Percentiles rank a stretch among this genome's conserved stretches.
These are phyloP conservation scores for Hygrophorus pudorinus DNA, from an alignment of 768 basidiomycete genomes.

Conservation along the genomic window DNA sequence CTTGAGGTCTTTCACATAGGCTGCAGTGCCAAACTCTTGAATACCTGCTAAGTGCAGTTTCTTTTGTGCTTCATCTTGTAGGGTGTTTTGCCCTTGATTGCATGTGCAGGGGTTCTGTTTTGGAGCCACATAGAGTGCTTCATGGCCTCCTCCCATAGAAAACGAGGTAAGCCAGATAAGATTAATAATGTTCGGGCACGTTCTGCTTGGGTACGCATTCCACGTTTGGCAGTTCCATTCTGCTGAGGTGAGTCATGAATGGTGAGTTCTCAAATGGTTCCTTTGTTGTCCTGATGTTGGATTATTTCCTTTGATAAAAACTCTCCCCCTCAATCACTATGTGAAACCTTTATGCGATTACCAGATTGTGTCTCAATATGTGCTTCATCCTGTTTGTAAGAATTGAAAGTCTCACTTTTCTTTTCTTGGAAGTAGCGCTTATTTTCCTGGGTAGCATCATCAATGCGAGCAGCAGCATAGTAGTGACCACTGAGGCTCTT, in stretches of 20 bases:
- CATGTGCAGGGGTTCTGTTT: conserved; percentile 22
- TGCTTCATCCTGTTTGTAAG: conserved; percentile 17
- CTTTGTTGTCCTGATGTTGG: conserved; percentile 14
- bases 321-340: conserved; percentile 25
- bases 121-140: conserved; percentile 22
- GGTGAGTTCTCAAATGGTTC: conserved; percentile 22
- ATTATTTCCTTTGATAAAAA: conserved; percentile 20
- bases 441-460: conserved; percentile 14
- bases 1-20: too few species aligned
- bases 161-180: conserved; percentile 18
- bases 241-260: conserved; percentile 24
- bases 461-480: conserved; percentile 21
- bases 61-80: conserved; percentile 11
- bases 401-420: conserved; percentile 15
- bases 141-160: conserved; percentile 28
- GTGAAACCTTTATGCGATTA: conserved; percentile 16
- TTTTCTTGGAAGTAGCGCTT: conserved; percentile 10
- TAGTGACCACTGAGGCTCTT: conserved; percentile 7
- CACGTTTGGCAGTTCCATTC: conserved; percentile 29
- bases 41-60: conserved; percentile 18
- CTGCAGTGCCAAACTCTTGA: conserved; percentile 16
- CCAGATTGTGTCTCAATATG: conserved; percentile 17
- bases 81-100: conserved; percentile 15
- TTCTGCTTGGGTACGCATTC: conserved; percentile 24
- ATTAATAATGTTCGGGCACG: conserved; percentile 22